phyloP scores from a whole-genome alignment of 139 green algal species.

The Volvox reticuliferus region DNA sequence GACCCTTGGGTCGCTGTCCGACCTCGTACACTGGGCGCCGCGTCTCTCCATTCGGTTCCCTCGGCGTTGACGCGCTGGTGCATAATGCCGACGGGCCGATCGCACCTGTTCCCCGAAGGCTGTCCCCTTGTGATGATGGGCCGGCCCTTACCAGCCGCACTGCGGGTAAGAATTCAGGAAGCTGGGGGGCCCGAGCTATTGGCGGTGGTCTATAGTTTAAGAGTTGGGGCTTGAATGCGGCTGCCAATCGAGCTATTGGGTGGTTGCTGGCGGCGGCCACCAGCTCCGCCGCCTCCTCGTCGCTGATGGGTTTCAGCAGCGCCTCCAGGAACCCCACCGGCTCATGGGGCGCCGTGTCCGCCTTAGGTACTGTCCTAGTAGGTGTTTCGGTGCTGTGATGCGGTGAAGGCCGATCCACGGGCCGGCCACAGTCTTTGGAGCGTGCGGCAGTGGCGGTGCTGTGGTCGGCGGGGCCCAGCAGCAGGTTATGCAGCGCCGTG shows the following conservation, averaged over 20 bases:
- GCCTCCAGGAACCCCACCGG: background rate
- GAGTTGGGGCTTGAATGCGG: background rate
- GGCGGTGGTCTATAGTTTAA: background rate
- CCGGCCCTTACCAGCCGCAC: too few relatives aligned
- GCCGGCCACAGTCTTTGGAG: too few relatives aligned
- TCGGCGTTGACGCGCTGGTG: too few relatives aligned
- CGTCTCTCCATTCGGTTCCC: too few relatives aligned
- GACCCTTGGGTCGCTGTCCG: too few relatives aligned
- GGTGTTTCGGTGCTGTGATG: too few relatives aligned
- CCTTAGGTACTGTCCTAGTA: background rate
- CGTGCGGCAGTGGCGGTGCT: background rate
- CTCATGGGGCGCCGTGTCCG: background rate
- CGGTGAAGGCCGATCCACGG: background rate
- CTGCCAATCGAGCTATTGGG: constrained; percentile 4
- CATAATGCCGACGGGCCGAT: too few relatives aligned
- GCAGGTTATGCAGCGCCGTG: background rate
- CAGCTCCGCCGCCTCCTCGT: constrained; percentile 21
- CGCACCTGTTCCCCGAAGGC: too few relatives aligned
- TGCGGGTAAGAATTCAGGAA: too few relatives aligned
- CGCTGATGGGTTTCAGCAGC: constrained; percentile 16
- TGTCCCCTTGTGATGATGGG: too few relatives aligned
- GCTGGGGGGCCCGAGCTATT: too few relatives aligned
- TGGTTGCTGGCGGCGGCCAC: background rate
- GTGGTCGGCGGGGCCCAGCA: background rate
- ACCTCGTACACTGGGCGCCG: too few relatives aligned